Evolutionary conservation across 768 basidiomycete genomes (phyloP), one percentile per base, ranked within the genome.

Genomic region (Pholiota microspora): DNA sequence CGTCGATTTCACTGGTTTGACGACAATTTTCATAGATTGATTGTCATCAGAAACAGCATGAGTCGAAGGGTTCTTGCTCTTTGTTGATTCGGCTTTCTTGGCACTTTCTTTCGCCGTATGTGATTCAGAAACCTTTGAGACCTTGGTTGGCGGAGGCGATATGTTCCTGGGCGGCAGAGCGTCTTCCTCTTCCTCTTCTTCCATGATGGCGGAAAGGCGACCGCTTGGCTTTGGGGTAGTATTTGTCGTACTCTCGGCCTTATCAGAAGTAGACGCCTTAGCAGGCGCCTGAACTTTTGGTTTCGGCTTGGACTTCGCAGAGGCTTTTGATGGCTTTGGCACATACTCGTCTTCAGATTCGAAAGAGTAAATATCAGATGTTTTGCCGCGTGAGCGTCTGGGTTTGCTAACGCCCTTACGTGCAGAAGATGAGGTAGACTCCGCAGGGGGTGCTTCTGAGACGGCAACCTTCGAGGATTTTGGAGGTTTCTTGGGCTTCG

Each of bases 141-240:
- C 24, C 6, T 10, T 21, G 28, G 13, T 25, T 21, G 21, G 25
- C 36, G 31, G 32, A n/a, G 44, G 4, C 36, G 28, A 18, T 25
- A 35, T 27, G 24, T n/a, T 47, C 16, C 12, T 15, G 8, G 48
- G 51, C 3, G 40, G 21, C 4, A 13, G 29, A 16, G 46, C 55
- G 13, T 62, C 58, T 32, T 58, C 61, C 21, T 62, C 63, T 18
- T 62, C 63, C 6, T 63, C 53, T 38, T 64, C 60, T 51, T 63
- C 59, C 21, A 60, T 55, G 31, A 62, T 63, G 36, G 49, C 60
- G 10, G 62, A 32, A 7, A 60, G 54, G 25, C 52, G 7, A 21
- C 49, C 35, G 15, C 28, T 44, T 34, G 31, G 49, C 56, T 24
- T 53, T 45, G 53, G 59, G 13, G 54, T 31, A 10, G 49, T 34